phyloP scores from a whole-genome alignment of 2,329 filamentous ascomycete genomes.

The Colletotrichum sp. region DNA sequence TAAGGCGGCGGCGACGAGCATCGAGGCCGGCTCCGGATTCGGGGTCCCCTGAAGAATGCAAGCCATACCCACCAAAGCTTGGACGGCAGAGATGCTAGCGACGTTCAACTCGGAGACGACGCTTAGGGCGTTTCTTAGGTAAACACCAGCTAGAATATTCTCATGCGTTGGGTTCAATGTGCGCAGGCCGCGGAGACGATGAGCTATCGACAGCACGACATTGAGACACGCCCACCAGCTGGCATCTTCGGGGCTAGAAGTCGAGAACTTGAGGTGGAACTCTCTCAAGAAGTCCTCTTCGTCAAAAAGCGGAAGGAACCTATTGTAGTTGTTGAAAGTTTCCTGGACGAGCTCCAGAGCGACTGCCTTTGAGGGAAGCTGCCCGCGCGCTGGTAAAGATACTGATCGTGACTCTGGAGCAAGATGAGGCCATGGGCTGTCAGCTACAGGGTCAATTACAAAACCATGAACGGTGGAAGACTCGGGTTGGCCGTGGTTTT shows the following conservation, averaged over 20 bases:
- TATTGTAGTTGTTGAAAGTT: not conserved
- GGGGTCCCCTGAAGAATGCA: constrained; percentile 27
- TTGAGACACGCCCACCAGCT: not conserved
- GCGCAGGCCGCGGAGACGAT: not conserved
- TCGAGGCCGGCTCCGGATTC: constrained; percentile 22
- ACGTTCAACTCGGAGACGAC: constrained; percentile 25
- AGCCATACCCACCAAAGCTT: constrained; percentile 28
- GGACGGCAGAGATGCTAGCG: constrained; percentile 23
- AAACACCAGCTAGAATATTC: not conserved
- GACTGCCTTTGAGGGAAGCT: not conserved
- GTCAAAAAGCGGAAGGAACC: not conserved
- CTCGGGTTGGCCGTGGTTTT: not conserved
- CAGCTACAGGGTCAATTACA: not conserved
- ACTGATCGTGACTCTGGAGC: not conserved
- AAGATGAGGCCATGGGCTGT: not conserved
- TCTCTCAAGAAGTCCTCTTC: not conserved
- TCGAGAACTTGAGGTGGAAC: not conserved
- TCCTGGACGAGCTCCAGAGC: not conserved
- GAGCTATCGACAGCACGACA: not conserved
- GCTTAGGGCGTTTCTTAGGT: not conserved
- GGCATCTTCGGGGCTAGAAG: not conserved
- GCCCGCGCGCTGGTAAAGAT: not conserved
- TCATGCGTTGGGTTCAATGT: not conserved
- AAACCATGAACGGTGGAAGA: not conserved
- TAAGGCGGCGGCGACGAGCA: constrained; percentile 25